A percentile compares a stretch with the other conserved stretches of the same genome.
Conservation (phyloP, 768 basidiomycete genomes). For the Termitomyces heimii region DNA sequence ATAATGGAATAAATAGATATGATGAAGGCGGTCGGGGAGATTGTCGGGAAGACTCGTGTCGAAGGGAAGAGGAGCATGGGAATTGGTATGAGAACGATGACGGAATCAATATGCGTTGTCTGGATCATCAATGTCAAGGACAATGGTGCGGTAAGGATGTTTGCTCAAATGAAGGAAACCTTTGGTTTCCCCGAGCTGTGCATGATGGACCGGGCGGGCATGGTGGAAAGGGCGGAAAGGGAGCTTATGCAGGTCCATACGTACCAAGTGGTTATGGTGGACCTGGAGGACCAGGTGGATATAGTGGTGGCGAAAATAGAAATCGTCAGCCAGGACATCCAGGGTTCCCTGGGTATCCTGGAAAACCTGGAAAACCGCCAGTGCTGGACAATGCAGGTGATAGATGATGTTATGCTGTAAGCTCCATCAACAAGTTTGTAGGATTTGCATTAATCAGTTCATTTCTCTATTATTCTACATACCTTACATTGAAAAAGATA, state of each 20-base stretch:
- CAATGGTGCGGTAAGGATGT: not conserved
- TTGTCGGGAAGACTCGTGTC: not conserved
- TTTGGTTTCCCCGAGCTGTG: not conserved
- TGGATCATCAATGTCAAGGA: not conserved
- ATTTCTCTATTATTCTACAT: not conserved
- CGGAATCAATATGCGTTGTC: not conserved
- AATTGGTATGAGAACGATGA: not conserved
- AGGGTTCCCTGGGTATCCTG: constrained; percentile 8
- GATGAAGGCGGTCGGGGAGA: not conserved
- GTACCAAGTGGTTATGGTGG: constrained; percentile 6
- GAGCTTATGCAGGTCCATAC: not conserved
- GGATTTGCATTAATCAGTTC: not conserved
- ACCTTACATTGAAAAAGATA: not conserved
- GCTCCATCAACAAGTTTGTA: not conserved
- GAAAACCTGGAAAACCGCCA: constrained; percentile 1
- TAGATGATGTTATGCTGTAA: not conserved
- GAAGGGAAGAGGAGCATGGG: not conserved
- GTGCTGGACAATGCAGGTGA: not conserved
- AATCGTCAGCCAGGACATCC: constrained; percentile 8
- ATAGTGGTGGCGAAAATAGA: not conserved
- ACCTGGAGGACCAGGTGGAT: constrained; percentile 8
- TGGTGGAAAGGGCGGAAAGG: constrained; percentile 7
- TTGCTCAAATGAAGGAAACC: not conserved
- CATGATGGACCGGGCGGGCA: constrained; percentile 2
- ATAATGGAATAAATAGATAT: not conserved